These are phyloP conservation scores for Echinochloa phyllopogon DNA, from an alignment of 176 grass and related monocot species.

Conservation along the genomic window DNA sequence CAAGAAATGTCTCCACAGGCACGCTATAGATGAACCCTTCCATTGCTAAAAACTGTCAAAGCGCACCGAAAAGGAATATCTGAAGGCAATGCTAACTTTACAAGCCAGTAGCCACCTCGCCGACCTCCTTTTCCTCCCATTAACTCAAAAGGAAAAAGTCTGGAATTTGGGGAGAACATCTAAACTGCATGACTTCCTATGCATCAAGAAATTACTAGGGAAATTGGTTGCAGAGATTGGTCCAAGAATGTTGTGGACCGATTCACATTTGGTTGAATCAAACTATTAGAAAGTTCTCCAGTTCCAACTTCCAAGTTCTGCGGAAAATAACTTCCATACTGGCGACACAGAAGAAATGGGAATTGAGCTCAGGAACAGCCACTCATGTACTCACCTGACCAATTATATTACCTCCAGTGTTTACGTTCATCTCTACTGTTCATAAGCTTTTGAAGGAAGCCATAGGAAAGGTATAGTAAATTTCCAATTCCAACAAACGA, in stretches of 20 bases:
- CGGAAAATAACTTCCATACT: not conserved
- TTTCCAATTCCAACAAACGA: no score
- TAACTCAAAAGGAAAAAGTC: not conserved
- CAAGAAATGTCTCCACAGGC: not conserved
- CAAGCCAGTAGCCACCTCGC: slow-evolving; percentile 13
- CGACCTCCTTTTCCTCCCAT: slow-evolving; percentile 5
- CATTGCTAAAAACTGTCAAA: slow-evolving; percentile 4
- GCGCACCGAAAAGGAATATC: not conserved
- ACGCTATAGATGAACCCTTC: not conserved
- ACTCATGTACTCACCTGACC: not conserved
- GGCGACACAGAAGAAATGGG: not conserved
- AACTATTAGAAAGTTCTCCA: not conserved
- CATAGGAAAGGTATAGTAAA: not conserved
- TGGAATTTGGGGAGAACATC: not conserved
- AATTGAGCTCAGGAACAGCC: not conserved
- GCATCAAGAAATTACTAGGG: slow-evolving; percentile 6
- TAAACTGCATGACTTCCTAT: not conserved
- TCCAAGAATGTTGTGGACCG: not conserved
- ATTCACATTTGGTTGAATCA: not conserved
- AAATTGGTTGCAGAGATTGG: not conserved
- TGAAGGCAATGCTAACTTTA: not conserved
- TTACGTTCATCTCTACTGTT: not conserved
- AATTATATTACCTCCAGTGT: not conserved
- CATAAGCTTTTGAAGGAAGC: not conserved
- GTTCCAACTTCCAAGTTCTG: no score